Evolutionary conservation across 2,329 filamentous ascomycete genomes (phyloP).

Genomic region (Samsoniella hepiali): DNA sequence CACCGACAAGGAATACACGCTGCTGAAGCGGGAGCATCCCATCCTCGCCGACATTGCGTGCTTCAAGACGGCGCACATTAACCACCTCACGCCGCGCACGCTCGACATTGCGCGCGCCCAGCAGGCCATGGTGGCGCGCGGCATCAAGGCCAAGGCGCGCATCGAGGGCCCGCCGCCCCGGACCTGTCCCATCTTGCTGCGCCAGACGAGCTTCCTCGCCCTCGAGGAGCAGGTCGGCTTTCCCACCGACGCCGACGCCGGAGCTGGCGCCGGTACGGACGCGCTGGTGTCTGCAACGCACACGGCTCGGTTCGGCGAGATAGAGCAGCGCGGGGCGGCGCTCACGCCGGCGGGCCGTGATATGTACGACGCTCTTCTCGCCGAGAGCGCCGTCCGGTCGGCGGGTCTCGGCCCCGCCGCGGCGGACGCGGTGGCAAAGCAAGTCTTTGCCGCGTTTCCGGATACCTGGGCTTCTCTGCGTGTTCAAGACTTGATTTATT

Average conservation of each 20-base stretch:
- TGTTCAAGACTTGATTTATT: conserved; percentile 37
- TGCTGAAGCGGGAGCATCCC: conserved; percentile 42
- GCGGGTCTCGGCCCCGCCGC: conserved; percentile 15
- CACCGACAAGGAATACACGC: conserved; percentile 39
- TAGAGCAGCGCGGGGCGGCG: conserved; percentile 51
- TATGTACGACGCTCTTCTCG: conserved; percentile 45
- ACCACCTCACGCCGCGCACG: conserved; percentile 51
- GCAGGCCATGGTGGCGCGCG: conserved; percentile 37
- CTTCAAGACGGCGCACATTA: conserved; percentile 46
- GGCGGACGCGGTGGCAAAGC: conserved; percentile 26
- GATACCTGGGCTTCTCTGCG: conserved; percentile 40
- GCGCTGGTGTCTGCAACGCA: conserved; percentile 37
- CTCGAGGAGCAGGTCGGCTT: conserved; percentile 47
- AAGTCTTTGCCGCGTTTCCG: conserved; percentile 37
- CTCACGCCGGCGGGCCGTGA: conserved; percentile 43
- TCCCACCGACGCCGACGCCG: conserved; percentile 20
- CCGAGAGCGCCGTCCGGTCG: neutral
- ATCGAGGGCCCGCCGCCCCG: conserved; percentile 50
- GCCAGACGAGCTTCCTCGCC: conserved; percentile 53
- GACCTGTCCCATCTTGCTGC: conserved; percentile 44
- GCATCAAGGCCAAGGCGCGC: conserved; percentile 44
- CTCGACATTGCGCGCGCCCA: conserved; percentile 47
- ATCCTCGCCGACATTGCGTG: conserved; percentile 46
- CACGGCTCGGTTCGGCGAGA: conserved; percentile 50
- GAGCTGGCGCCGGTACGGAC: conserved; percentile 15